These are phyloP conservation scores for Cytospora piceae DNA, from an alignment of 2,329 filamentous ascomycete genomes.

Conservation along the genomic window DNA sequence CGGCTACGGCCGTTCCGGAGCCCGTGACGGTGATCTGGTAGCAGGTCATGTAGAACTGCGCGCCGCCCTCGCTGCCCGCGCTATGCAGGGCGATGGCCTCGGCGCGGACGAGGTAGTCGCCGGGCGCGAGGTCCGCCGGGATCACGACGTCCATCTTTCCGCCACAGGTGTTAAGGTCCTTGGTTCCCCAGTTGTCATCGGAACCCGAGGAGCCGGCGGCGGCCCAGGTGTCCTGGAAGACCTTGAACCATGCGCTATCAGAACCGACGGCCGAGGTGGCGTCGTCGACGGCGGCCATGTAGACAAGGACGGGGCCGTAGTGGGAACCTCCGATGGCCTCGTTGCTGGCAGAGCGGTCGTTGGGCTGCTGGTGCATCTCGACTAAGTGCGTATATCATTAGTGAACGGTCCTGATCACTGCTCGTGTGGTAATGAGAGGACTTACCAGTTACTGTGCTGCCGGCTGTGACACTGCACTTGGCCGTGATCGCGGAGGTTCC, in stretches of 20 bases:
- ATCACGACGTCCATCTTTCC: constrained; percentile 44
- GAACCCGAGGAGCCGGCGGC: constrained; percentile 42
- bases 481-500: constrained; percentile 41
- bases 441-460: constrained; percentile 48
- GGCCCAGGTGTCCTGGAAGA: constrained; percentile 51
- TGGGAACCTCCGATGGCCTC: constrained; percentile 58
- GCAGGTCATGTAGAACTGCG: constrained; percentile 47
- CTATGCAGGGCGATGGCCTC: constrained; percentile 54
- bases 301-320: constrained; percentile 54
- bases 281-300: constrained; percentile 53
- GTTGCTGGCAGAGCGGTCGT: constrained; percentile 47
- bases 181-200: constrained; percentile 51
- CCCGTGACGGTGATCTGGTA: constrained; percentile 42
- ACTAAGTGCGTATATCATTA: not conserved
- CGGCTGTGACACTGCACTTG: constrained; percentile 52
- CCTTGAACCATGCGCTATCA: constrained; percentile 55
- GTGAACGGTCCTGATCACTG: not conserved
- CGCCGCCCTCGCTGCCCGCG: constrained; percentile 40
- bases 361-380: constrained; percentile 58
- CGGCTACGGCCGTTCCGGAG: constrained; percentile 36
- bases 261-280: constrained; percentile 36
- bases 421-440: constrained; percentile 35
- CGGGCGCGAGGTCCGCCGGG: constrained; percentile 39
- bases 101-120: constrained; percentile 52
- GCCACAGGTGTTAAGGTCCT: constrained; percentile 47